Evolutionary conservation across 2,329 filamentous ascomycete genomes (phyloP), one percentile per base, ranked within the genome.

Genomic region (Cercospora citrullina): DNA sequence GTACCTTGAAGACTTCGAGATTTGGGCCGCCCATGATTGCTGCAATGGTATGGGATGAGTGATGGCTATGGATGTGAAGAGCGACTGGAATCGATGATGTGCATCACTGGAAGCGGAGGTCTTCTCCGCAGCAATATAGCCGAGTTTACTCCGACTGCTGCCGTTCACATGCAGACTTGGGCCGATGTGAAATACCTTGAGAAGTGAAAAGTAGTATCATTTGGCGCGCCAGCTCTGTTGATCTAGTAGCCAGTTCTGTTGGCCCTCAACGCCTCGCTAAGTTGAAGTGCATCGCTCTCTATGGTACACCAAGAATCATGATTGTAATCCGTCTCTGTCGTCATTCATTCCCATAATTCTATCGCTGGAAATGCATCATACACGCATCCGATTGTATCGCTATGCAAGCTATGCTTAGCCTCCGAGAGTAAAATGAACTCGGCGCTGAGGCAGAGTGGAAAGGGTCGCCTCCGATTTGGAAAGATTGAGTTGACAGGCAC

Each of bases 1-100:
- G 9, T 82, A 95, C 94, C 84, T 97, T 98, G 87, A 96, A 94
- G 72, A 97, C 89, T 84, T 98, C 94, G 68, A 98, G 87, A 80
- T 97, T 97, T 30, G 94, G 87, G 63, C 94, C 93, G 63, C 88
- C 92, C 89, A 97, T 86, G 73, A 77, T 84, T 67, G 58, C 31
- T 31, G n/a, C 28, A 21, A 33, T 33, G 12, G 31, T 33, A 10
- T 23, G 21, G 2, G 16, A 14, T 60, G 58, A 10, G 51, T n/a
- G n/a, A n/a, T n/a, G n/a, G n/a, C n/a, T n/a, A n/a, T n/a, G 18
- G 48, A 18, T 39, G 61, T 28, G 8, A 55, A 26, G 61, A n/a
- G 45, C n/a, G 5, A 10, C n/a, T 48, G 30, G 33, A 67, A 65
- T 65, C 59, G 63, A 63, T 65, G 58, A 67, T 69, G 68, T 59